Base-by-base conservation (phyloP, 2,329 filamentous ascomycete genomes). In the Achaetomium macrosporum region DNA sequence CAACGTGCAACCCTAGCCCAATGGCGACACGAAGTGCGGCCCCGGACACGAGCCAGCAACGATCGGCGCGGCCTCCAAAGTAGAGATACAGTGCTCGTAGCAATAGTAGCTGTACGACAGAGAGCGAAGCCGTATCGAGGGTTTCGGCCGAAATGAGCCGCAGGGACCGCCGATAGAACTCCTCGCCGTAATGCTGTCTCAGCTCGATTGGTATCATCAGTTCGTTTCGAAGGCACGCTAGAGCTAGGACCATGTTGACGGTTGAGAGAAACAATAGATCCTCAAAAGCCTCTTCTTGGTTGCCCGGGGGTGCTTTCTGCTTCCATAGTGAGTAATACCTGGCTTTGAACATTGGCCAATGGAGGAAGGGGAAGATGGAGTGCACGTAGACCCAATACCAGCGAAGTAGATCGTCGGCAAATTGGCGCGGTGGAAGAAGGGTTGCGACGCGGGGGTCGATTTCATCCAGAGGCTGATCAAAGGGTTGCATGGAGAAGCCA, bases 41-140 rank as follows among this genome's bases (percentile, higher is more conserved):
- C 3, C 65, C 65, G 2, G 64, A 45, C 6, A 60, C 55, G 41
- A 62, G 62, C 66, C 66, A 69, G 55, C 66, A 67, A 1, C 66
- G 62, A 20, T 66, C 59, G 5, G 60, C 60, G 25, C 63, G 58
- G 1, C 55, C 57, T 0, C 65, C 63, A 12, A 59, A 66, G 8
- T 64, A 65, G 2, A 68, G 61, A 42, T 68, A 67, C 11, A 64
- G 31, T 0, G 59, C 59, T 2, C 60, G 62, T 2, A 69, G 57
- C 7, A 68, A 47, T 0, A 69, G 58, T 10, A 64, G 40, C 51
- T 69, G 67, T 2, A 69, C 63, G 2, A 63, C 40, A 4, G 56
- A 48, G 12, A 68, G 19, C 0, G 62, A 63, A 1, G 57, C 53
- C 3, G 55, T 48, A 40, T 68, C 65, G 2, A 68, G 51, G 0